phyloP scores from a whole-genome alignment of 371 early-diverging fungal species.

The Lichtheimia ramosa region DNA sequence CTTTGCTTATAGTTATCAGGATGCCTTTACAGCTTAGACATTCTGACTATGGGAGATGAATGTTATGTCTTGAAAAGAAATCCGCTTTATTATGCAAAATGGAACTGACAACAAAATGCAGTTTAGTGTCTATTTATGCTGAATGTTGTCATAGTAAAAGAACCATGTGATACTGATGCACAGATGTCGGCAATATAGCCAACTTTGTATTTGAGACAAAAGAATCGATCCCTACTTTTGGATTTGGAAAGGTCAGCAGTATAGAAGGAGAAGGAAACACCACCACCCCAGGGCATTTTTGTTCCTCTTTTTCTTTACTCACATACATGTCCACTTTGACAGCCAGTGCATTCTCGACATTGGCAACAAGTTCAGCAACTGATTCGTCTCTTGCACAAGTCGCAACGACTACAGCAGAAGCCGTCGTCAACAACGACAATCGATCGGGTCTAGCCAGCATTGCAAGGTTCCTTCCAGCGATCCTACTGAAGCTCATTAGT shows the following conservation, averaged over 20 bases:
- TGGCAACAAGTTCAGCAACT: too few relatives aligned
- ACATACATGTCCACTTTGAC: not conserved
- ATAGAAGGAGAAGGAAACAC: not conserved
- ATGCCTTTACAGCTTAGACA: too few relatives aligned
- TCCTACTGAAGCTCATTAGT: slow-evolving; percentile 49
- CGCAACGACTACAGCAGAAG: not conserved
- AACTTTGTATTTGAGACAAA: not conserved
- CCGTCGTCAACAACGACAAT: not conserved
- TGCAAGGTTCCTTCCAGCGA: slow-evolving; percentile 37
- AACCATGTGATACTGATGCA: not conserved
- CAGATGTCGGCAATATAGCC: not conserved
- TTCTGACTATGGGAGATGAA: too few relatives aligned
- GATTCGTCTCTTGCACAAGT: not conserved
- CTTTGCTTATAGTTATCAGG: too few relatives aligned
- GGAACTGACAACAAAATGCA: too few relatives aligned
- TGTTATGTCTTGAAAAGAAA: too few relatives aligned
- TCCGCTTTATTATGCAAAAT: too few relatives aligned
- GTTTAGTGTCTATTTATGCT: too few relatives aligned
- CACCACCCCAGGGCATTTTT: not conserved
- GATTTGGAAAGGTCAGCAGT: not conserved
- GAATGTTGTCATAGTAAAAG: not conserved
- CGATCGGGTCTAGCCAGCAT: slow-evolving; percentile 18
- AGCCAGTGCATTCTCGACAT: too few relatives aligned
- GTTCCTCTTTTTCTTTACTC: not conserved
- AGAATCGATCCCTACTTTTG: not conserved